Evolutionary conservation across 352 stramenopile species (phyloP).

Genomic region (Globisporangium alternatum): DNA sequence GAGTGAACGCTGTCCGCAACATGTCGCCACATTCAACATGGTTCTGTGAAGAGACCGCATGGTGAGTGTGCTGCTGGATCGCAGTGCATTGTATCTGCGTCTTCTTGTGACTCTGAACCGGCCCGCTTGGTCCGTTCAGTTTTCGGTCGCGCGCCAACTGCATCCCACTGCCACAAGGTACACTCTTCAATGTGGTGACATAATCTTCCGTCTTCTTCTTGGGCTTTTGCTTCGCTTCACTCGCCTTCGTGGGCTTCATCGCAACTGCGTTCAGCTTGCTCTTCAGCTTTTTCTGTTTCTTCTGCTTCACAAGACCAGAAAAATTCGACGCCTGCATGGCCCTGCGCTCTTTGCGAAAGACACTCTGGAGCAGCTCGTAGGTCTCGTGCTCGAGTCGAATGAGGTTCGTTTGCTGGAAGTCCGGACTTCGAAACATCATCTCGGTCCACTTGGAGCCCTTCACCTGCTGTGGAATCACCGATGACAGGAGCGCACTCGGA

Average conservation of each 20-base stretch:
- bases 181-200: background rate
- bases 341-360: constrained; percentile 19
- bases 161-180: constrained; percentile 33
- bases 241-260: constrained; percentile 8
- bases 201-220: background rate
- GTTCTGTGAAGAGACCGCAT: background rate
- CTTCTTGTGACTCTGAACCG: constrained; percentile 1
- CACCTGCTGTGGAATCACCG: constrained; percentile 7
- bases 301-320: background rate
- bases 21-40: background rate
- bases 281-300: background rate
- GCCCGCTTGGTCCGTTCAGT: constrained; percentile 9
- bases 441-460: constrained; percentile 42
- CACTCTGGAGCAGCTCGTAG: constrained; percentile 43
- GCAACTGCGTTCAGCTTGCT: constrained; percentile 8
- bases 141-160: constrained; percentile 37
- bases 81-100: constrained; percentile 1
- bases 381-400: constrained; percentile 38
- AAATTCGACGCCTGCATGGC: background rate
- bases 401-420: constrained; percentile 36
- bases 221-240: constrained; percentile 1
- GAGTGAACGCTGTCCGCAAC: background rate
- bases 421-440: constrained; percentile 34
- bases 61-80: background rate
- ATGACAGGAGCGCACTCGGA: background rate